phyloP scores from a whole-genome alignment of 2,329 filamentous ascomycete species.

The Colletotrichum lentis region DNA sequence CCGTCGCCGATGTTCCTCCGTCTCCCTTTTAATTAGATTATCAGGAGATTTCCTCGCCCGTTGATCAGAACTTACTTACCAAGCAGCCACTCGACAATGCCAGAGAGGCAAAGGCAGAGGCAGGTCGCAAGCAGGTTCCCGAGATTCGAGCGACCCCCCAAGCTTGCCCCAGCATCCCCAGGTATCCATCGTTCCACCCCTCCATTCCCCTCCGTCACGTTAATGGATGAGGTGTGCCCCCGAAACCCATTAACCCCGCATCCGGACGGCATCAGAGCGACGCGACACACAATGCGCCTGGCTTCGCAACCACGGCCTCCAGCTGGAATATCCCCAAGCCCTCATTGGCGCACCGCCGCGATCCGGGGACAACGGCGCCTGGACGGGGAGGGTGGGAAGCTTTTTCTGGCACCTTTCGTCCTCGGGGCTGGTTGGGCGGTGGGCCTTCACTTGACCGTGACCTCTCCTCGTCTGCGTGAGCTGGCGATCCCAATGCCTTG shows the following conservation, averaged over 20 bases:
- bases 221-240: conserved; percentile 33
- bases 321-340: conserved; percentile 1
- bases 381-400: conserved; percentile 35
- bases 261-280: conserved; percentile 35
- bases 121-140: conserved; percentile 19
- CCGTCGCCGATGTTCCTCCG: conserved; percentile 22
- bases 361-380: conserved; percentile 31
- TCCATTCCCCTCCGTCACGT: conserved; percentile 22
- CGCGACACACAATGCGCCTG: conserved; percentile 35
- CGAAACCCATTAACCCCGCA: conserved; percentile 34
- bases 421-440: background rate
- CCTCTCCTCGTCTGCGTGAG: background rate
- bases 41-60: conserved; percentile 27
- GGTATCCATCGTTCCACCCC: conserved; percentile 24
- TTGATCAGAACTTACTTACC: background rate
- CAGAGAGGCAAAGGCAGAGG: no score
- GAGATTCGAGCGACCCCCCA: conserved; percentile 31
- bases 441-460: conserved; percentile 9
- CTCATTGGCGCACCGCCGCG: conserved; percentile 23
- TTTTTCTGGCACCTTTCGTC: conserved; percentile 23
- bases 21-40: background rate
- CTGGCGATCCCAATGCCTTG: conserved; percentile 7
- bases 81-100: conserved; percentile 3
- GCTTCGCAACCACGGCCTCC: conserved; percentile 27
- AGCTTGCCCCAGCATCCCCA: conserved; percentile 10